Evolutionary conservation across 139 green algal species (phyloP), one percentile per base, ranked within the genome.

Genomic region (Closterium sp.): DNA sequence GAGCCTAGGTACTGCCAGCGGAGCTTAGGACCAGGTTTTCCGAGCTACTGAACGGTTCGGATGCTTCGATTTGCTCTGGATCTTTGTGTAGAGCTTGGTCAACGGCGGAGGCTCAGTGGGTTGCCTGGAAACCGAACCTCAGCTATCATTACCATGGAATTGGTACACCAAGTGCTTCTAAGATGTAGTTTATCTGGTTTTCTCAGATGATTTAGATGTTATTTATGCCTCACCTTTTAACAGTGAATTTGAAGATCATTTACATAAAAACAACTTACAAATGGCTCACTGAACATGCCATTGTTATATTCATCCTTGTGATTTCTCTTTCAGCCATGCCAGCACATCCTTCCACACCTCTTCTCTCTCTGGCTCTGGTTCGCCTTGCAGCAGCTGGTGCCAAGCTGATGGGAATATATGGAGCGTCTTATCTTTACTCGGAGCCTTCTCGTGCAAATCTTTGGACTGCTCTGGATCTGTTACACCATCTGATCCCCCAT

Each of bases 361-460:
- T 30, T 89, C 87, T 28, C 31, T 62, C 31, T 50, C 87, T 21
- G 29, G 24, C 31, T 89, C 87, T 34, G 87, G 87, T 21, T 89
- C 87, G 0, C 87, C 87, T 89, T 30, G 24, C 87, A 89, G 87
- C 31, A 89, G 31, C 87, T 89, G 87, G 30, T 89, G 87, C 87
- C 87, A 89, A 4, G 28, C 31, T 42, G 5, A 45, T 17, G 28
- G 87, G 29, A 73, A 89, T 13, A 89, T 30, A 30, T 89, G 29
- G 3, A 89, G 87, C 22, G 87, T 89, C 87, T 89, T 89, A 31
- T 89, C 87, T 42, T 89, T 50, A 42, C 87, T 89, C 28, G 22
- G 31, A 17, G 87, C 31, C 11, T 30, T 89, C 29, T 89, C 87
- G 27, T 73, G 32, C 87, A 89, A 73, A 19, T 62, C 29, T 31